Evolutionary conservation across 768 basidiomycete genomes (phyloP).

Genomic region (Amanita phalloides): DNA sequence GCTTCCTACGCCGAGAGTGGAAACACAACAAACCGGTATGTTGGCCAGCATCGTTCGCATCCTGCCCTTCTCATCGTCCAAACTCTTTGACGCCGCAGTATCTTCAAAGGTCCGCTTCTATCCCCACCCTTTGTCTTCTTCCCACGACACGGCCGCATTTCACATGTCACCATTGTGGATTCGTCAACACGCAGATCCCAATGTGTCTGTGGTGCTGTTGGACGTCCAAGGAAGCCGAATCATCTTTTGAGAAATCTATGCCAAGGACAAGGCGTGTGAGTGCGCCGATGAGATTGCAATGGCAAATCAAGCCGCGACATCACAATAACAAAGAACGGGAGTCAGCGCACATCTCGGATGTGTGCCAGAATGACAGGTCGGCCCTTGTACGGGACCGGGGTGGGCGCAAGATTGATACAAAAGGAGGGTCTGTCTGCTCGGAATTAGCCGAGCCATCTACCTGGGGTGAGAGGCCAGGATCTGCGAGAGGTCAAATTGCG

Average conservation of each 20-base stretch:
- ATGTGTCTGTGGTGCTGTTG: slow-evolving; percentile 43
- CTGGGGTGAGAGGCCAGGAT: background rate
- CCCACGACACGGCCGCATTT: slow-evolving; percentile 30
- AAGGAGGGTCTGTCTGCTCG: background rate
- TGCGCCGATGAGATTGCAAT: slow-evolving; percentile 12
- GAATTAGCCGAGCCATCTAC: background rate
- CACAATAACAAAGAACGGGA: background rate
- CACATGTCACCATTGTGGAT: slow-evolving; percentile 35
- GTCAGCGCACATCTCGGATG: background rate
- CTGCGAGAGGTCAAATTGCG: background rate
- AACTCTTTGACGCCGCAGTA: slow-evolving; percentile 19
- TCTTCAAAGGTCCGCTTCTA: slow-evolving; percentile 32
- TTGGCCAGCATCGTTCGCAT: slow-evolving; percentile 4
- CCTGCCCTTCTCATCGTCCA: slow-evolving; percentile 1
- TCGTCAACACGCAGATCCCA: slow-evolving; percentile 35
- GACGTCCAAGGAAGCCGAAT: slow-evolving; percentile 30
- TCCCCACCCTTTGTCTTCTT: slow-evolving; percentile 33
- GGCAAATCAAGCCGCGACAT: too few species aligned
- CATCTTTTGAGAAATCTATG: slow-evolving; percentile 25
- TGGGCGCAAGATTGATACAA: background rate
- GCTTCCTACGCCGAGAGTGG: slow-evolving; percentile 28
- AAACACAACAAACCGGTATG: slow-evolving; percentile 29
- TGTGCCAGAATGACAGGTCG: background rate
- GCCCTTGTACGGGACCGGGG: background rate
- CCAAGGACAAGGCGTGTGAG: slow-evolving; percentile 25